Base-by-base conservation (phyloP, 1,284 basidiomycete species). In the Microbotryum silenes-acaulis region DNA sequence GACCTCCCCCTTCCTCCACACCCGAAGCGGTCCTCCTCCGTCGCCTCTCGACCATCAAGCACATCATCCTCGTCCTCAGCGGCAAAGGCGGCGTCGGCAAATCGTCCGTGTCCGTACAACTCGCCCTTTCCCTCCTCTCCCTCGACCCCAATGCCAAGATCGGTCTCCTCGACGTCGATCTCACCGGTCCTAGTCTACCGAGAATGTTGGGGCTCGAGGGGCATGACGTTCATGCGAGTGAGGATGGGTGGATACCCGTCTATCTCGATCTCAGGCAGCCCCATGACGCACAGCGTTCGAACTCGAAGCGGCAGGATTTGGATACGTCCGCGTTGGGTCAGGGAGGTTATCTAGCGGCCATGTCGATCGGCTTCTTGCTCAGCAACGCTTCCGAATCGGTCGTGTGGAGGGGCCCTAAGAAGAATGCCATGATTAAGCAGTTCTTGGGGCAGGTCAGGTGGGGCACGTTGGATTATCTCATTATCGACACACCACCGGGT, bases 71-170 rank as follows among this genome's bases (percentile, higher is more conserved):
- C 68, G 92, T 98, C 58, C 82, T 94, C 51, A 91, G 18, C 1
- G 94, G 94, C 23, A 98, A 98, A 77, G 94, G 94, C 48, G 96
- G 96, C 46, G 94, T 98, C 46, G 96, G 96, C 64, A 99, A 99
- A 79, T 97, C 92, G 12, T 96, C 91, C 0, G 89, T 97, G 18
- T 86, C 91, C 2, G 84, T 89, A 1, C 96, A 98, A 72, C 83
- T 98, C 14, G 94, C 94, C 0, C 82, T 98, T 44, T 89, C 86
- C 59, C 83, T 97, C 3, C 83, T 84, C 70, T 79, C 81, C 4
- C 21, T 80, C 84, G 12, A 80, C 82, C 23, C 83, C 78, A 37
- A 80, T 6, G 72, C 76, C 8, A 83, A 83, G 57, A 88, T 98
- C 20, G 96, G 91, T 2, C 83, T 99, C 51, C 84, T 99, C 56